These are phyloP conservation scores for Chlamydomonas reinhardtii DNA, from an alignment of 163 green algal species.

Conservation along the genomic window DNA sequence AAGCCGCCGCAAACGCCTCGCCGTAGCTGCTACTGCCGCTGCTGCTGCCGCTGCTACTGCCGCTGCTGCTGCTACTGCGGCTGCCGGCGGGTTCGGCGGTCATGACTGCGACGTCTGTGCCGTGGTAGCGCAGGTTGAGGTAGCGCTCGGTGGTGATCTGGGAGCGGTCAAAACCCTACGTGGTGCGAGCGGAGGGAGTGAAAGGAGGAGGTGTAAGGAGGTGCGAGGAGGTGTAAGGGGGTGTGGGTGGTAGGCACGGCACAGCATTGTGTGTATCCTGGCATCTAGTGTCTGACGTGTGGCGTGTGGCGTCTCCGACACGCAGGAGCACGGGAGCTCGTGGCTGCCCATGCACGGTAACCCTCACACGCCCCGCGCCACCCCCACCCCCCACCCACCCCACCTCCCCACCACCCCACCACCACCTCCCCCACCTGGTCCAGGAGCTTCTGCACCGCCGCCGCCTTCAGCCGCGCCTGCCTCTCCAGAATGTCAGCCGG, in stretches of 20 bases:
- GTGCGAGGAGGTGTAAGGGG: too few species aligned
- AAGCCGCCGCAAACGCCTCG: slow-evolving; percentile 56
- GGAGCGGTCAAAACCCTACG: slow-evolving; percentile 74
- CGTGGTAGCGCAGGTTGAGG: slow-evolving; percentile 90
- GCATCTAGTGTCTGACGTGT: too few species aligned
- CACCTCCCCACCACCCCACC: background rate
- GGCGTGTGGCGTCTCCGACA: too few species aligned
- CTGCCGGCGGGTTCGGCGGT: background rate
- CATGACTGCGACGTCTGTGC: too few species aligned
- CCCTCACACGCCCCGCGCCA: background rate
- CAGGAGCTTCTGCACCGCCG: slow-evolving; percentile 40
- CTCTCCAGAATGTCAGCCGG: slow-evolving; percentile 11
- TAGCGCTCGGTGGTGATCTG: slow-evolving; percentile 76
- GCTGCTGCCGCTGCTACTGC: slow-evolving; percentile 5
- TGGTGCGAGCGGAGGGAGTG: background rate
- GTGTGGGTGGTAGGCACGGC: too few species aligned
- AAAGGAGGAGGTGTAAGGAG: background rate
- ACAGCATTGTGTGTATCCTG: too few species aligned
- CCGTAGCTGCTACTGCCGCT: background rate
- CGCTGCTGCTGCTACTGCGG: background rate
- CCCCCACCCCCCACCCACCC: background rate
- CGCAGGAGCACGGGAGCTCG: too few species aligned
- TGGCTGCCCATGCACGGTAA: too few species aligned
- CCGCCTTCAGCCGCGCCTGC: slow-evolving; percentile 49
- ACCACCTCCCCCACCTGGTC: slow-evolving; percentile 21